Conservation (phyloP, 768 basidiomycete genomes). For the Lentinula guzmanii region DNA sequence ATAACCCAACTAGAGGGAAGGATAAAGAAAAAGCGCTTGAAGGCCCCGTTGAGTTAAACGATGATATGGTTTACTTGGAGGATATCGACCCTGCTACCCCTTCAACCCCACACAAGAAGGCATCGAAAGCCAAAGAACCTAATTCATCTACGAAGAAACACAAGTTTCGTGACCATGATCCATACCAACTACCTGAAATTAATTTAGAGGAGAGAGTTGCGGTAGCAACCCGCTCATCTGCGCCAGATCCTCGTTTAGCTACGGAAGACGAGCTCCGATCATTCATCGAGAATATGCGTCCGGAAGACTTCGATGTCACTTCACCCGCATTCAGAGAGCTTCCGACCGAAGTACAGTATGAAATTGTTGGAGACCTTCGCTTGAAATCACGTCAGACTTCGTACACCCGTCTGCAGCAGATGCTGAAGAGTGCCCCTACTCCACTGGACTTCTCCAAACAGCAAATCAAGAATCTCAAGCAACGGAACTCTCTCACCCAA, state of each 20-base stretch:
- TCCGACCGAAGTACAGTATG: constrained; percentile 95
- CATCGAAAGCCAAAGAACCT: constrained; percentile 22
- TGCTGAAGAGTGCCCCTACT: constrained; percentile 74
- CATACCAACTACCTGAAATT: constrained; percentile 87
- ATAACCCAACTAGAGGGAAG: constrained; percentile 29
- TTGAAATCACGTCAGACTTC: constrained; percentile 94
- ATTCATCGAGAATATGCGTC: constrained; percentile 95
- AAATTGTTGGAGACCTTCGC: constrained; percentile 94
- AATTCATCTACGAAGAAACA: constrained; percentile 54
- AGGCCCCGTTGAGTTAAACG: constrained; percentile 51
- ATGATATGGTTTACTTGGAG: constrained; percentile 82
- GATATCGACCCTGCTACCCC: constrained; percentile 59
- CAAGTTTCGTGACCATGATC: constrained; percentile 77
- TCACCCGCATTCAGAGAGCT: constrained; percentile 88
- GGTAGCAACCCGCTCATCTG: constrained; percentile 51
- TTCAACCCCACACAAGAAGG: constrained; percentile 44
- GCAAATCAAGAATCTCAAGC: constrained; percentile 86
- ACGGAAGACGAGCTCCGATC: constrained; percentile 91
- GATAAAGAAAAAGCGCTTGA: constrained; percentile 34
- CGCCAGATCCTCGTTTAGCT: constrained; percentile 87
- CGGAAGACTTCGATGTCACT: constrained; percentile 90
- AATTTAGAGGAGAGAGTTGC: constrained; percentile 60
- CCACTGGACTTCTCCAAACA: constrained; percentile 95
- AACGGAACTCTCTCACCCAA: constrained; percentile 89
- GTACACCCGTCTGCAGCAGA: constrained; percentile 84